A percentile compares a stretch with the other conserved stretches of the same genome.
These are phyloP conservation scores for Tulasnella sp. DNA, from an alignment of 768 basidiomycete genomes.

Conservation along the genomic window DNA sequence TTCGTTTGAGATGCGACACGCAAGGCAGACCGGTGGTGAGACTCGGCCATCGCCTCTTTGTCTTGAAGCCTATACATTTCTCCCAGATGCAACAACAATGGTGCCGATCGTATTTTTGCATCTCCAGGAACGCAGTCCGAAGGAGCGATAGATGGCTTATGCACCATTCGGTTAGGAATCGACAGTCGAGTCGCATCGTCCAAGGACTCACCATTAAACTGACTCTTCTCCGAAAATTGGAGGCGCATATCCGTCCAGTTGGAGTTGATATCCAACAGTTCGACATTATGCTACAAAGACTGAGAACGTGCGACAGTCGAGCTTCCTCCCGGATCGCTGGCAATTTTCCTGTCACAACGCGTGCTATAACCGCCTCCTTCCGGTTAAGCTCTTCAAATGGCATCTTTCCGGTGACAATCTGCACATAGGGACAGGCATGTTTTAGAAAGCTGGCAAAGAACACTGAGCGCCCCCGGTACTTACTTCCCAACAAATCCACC, in stretches of 20 bases:
- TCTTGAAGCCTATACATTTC: too few relatives aligned
- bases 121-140: too few relatives aligned
- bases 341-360: neutral
- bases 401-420: neutral
- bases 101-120: too few relatives aligned
- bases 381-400: neutral
- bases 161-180: too few relatives aligned
- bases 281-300: neutral
- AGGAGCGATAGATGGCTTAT: too few relatives aligned
- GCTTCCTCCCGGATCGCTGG: neutral
- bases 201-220: neutral
- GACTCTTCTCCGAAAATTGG: neutral
- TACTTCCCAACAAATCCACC: neutral
- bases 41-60: too few relatives aligned
- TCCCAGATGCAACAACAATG: too few relatives aligned
- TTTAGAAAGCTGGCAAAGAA: too few relatives aligned
- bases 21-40: too few relatives aligned
- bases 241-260: neutral
- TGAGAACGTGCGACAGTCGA: neutral
- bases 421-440: too few relatives aligned
- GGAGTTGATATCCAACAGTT: neutral
- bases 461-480: neutral
- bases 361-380: neutral
- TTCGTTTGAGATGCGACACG: too few relatives aligned
- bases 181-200: neutral